Evolutionary conservation across 331 rosid species (phyloP), one percentile per base, ranked within the genome.

Genomic region (Stylosanthes scabra): DNA sequence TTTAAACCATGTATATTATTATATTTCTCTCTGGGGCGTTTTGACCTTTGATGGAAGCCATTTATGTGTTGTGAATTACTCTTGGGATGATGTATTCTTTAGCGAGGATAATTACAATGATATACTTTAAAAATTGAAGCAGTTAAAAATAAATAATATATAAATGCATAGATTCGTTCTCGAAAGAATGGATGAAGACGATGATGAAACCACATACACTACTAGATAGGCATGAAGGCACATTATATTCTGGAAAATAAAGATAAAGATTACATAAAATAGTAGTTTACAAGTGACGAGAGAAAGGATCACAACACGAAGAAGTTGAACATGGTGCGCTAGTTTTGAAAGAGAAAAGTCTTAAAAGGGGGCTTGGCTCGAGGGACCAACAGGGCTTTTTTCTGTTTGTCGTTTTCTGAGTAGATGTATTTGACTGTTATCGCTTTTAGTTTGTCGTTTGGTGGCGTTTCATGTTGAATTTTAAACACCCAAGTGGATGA

Each of bases 401-500:
- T 42, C 2, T 28, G 16, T n/a, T 49, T 60, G 70, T 77, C 58
- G 70, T 68, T 45, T 25, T 13, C 75, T 3, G 8, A 11, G 34
- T n/a, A 14, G 16, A 29, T 46, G 5, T 11, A 4, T 29, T 46
- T 49, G 12, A 12, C 46, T 10, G 11, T 44, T 16, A 3, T 6
- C 0, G 37, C 14, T 8, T 37, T 7, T 1, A 15, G 6, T 52
- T 57, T 75, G 66, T 69, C 12, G 25, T 34, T 34, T 45, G 0
- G 0, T 15, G 27, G 27, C 11, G 12, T 6, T 9, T 58, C 45
- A 1, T 8, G 39, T 67, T 2, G n/a, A 14, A 7, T 31, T 47
- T 68, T 42, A 15, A 29, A 66, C 34, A 34, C 10, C 60, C 60
- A 8, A 25, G 50, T 68, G 58, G 70, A 76, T 15, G 59, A 37